Base-by-base conservation (phyloP, 1,284 basidiomycete species). In the Boletellus dicymbophilus region DNA sequence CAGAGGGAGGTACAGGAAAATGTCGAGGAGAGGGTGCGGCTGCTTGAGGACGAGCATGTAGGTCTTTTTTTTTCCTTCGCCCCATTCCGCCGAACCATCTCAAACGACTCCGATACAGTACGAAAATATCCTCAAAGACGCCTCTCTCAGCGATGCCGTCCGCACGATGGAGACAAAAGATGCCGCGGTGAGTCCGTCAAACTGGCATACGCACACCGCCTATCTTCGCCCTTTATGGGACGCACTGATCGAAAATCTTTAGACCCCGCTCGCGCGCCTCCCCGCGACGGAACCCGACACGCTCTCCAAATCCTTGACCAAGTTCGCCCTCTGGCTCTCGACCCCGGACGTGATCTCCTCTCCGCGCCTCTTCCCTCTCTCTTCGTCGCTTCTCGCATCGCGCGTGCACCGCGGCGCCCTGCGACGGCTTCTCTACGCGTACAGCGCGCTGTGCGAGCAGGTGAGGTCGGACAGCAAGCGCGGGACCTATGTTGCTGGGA, bases 1-100 rank as follows among this genome's bases (percentile, higher is more conserved):
- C 78, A 79, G 36, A 69, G 67, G 12, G 67, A 77, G 50, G 72
- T 97, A 7, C 79, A 85, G 53, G 70, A 68, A 3, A 68, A 84
- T n/a, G 76, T 95, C 38, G 79, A 88, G 46, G 71, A 77, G 43
- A 76, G 84, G 54, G 83, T 93, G 1, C 72, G 78, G 41, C 71
- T 72, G 8, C 76, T 97, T 52, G 88, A 85, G 9, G 82, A 87
- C 43, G 86, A 94, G 60, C 94, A 96, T 69, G 93, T 94, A 62
- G 60, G 90, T 76, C 12, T 48, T 4, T 25, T 6, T 16, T 18
- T 1, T 9, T 0, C 3, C 4, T 22, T 9, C 6, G 0, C 22
- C 15, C 3, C 21, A 16, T 20, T 48, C 25, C 11, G 36, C 30
- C 33, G n/a, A n/a, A n/a, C 18, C 27, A 34, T 20, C 20, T 38